Evolutionary conservation across 2,329 filamentous ascomycete species (phyloP), one percentile per base, ranked within the genome.

Genomic region (Drechslerella stenobrocha): DNA sequence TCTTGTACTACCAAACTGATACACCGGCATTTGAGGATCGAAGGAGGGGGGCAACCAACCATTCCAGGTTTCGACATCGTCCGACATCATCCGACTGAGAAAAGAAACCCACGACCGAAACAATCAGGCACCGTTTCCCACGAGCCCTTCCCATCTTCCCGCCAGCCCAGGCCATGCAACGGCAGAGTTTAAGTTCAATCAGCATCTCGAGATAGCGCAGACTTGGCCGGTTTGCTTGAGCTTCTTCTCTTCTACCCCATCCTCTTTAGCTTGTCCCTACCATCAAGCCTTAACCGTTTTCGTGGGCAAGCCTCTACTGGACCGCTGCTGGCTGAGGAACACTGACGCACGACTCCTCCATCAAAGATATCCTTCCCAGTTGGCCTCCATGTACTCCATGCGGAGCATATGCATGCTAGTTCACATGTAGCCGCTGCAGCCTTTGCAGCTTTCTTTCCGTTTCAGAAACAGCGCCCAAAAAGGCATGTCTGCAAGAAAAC

Each of bases 1-100:
- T 50, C 46, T 35, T 67, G 63, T 67, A 50, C 52, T 55, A 60
- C 63, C 23, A 51, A 47, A 24, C 48, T 66, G 61, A 66, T 66
- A 59, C 61, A 58, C 34, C 18, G 11, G 23, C 28, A 30, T 18
- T 42, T 18, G 37, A 13, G 52, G 63, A 45, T 44, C 51, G 55
- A 55, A 53, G 51, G 47, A 44, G 22, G 42, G 35, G 46, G 35
- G 50, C 55, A 48, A 52, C 18, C 55, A 48, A 52, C 18, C 22
- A 52, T 50, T 60, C 45, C 34, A 37, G 35, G 50, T 45, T 55
- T 50, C 45, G 44, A 37, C 30, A 34, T 24, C n/a, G 23, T n/a
- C 28, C 5, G 5, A 5, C 28, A 5, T 30, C 11, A 32, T 28
- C 15, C 55, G 32, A 48, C 42, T 46, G 46, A 52, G 52, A 51